Evolutionary conservation across 2,329 filamentous ascomycete genomes (phyloP), one percentile per base, ranked within the genome.

Genomic region (Xylaria digitata): DNA sequence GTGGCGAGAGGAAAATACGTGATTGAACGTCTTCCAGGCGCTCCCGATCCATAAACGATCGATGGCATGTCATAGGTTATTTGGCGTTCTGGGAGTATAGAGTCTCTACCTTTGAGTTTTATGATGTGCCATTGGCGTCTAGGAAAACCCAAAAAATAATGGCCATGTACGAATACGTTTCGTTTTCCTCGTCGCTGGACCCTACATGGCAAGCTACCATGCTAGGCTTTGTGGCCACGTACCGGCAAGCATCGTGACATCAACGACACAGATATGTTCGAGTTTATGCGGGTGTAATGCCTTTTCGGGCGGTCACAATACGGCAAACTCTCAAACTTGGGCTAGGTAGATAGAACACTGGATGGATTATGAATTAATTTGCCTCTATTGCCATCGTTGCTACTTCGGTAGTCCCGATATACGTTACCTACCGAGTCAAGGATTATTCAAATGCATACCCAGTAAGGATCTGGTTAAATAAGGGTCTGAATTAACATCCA

Each of bases 1-100:
- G 93, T 96, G 32, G 92, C 91, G 6, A 87, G 92, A 75, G 93
- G 92, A 52, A 97, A 97, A 80, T 98, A 97, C 80, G 90, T 95
- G 54, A 96, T 99, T 75, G 96, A 98, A 84, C 88, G 94, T 74
- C 81, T 97, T 69, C 94, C 94, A 5, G 92, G 94, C 79, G 93
- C 92, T 43, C 92, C 92, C 40, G 90, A 94, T 53, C 74, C 70
- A 21, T 69, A 21, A 60, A 57, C 6, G 23, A 37, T 26, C 19
- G 46, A 43, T 11, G 21, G 8, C 43, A 26, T 1, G 53, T n/a
- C 11, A 42, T 32, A 17, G 26, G 30, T 53, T 37, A 54, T 54
- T 53, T 23, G 58, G 67, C 53, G 53, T 62, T 65, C 53, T n/a
- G 26, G 65, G 61, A 30, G 43, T 53, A 53, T 26, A 13, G 48